Evolutionary conservation across 2,329 filamentous ascomycete genomes (phyloP), one percentile per base, ranked within the genome.

Genomic region (Chlorencoelia australis): DNA sequence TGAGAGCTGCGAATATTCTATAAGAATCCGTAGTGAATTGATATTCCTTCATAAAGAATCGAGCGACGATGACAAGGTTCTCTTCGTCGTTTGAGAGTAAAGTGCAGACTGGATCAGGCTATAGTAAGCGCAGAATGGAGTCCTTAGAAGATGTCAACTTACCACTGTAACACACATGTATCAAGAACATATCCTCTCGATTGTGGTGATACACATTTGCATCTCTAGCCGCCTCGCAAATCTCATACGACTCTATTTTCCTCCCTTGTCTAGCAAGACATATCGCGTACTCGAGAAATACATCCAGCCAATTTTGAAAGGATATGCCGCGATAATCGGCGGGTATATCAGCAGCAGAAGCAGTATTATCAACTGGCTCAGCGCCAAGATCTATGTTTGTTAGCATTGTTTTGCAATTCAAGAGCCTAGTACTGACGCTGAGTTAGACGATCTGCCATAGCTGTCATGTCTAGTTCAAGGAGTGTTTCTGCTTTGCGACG

Each of bases 211-310:
- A 96, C 15, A 95, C 75, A 35, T 82, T 87, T 10, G 86, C 85
- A 52, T 85, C 79, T 32, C 79, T 71, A 1, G 84, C 85, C 5
- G 82, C 76, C 43, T 87, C 76, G 48, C 93, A 79, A 6, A 86
- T 75, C 33, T 80, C 75, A 56, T 94, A 95, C 33, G 85, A 79
- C 44, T 85, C 79, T 27, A 79, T 69, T 10, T 72, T 66, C 31
- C 81, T 74, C 21, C 78, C 78, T 14, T 69, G 64, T 27, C 75
- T 72, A 6, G 87, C 82, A 20, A 91, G 70, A 4, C 79, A 68
- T 31, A 95, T 68, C 3, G 87, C 82, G 55, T 93, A 93, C 52
- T 91, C 83, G 22, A 93, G 71, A 55, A 98, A 94, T 1, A 94
- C 69, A 48, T 93, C 83, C 3, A 95, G 71, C 91, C 91, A 98